A percentile compares a stretch with the other conserved stretches of the same genome.
These are phyloP conservation scores for Aspergillus thermomutatus DNA, from an alignment of 2,329 filamentous ascomycete species.

Conservation along the genomic window DNA sequence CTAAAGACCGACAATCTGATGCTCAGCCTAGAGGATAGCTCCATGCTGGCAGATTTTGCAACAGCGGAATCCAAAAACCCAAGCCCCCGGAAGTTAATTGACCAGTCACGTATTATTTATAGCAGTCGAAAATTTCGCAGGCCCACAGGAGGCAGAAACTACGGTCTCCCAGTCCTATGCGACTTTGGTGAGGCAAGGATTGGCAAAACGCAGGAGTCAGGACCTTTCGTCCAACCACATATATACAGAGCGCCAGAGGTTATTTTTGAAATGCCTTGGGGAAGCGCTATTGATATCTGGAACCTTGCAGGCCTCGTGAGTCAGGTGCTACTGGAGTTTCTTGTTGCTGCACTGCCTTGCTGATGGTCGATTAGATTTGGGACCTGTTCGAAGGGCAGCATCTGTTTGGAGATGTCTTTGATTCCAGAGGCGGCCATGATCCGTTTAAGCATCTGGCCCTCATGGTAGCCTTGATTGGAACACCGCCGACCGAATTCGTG, in stretches of 20 bases:
- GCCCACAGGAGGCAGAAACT: slow-evolving; percentile 12
- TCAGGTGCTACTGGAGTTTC: slow-evolving; percentile 9
- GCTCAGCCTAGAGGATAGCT: slow-evolving; percentile 28
- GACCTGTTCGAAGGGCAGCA: slow-evolving; percentile 46
- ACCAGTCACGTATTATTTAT: slow-evolving; percentile 28
- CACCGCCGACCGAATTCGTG: slow-evolving; percentile 24
- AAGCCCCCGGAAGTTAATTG: slow-evolving; percentile 26
- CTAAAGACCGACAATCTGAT: slow-evolving; percentile 44
- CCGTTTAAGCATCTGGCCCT: slow-evolving; percentile 25
- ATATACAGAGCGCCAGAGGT: slow-evolving; percentile 39
- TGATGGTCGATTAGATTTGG: slow-evolving; percentile 40
- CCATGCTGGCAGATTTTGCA: slow-evolving; percentile 28
- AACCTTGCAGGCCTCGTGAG: slow-evolving; percentile 49
- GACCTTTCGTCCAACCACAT: slow-evolving; percentile 44
- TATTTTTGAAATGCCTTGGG: slow-evolving; percentile 46
- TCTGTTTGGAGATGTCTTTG: slow-evolving; percentile 38
- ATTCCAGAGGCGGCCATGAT: slow-evolving; percentile 18
- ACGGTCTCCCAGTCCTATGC: slow-evolving; percentile 29
- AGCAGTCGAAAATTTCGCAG: slow-evolving; percentile 22
- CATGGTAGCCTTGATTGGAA: slow-evolving; percentile 26
- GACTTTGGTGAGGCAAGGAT: slow-evolving; percentile 35
- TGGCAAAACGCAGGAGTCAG: slow-evolving; percentile 27
- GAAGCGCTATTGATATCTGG: slow-evolving; percentile 50
- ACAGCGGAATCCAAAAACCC: slow-evolving; percentile 22
- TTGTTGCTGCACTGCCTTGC: slow-evolving; percentile 7